A percentile compares a stretch with the other conserved stretches of the same genome.
Evolutionary conservation across 1,284 basidiomycete genomes (phyloP).

Genomic region (Ceratobasidium sp.): DNA sequence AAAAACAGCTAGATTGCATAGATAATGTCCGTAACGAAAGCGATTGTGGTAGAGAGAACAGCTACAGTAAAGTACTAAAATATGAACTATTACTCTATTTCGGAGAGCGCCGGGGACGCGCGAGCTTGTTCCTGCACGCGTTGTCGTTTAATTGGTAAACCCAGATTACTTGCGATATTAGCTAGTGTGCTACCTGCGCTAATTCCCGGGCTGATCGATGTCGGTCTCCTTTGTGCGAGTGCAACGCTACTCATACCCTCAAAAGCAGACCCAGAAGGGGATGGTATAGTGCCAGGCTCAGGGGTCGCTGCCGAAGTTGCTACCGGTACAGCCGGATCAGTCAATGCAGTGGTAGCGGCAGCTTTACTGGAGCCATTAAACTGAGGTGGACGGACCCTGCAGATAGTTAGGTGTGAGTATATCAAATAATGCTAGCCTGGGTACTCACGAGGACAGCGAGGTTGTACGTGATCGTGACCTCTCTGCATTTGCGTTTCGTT

Average conservation of each 20-base stretch:
- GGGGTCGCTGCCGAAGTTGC: conserved; percentile 49
- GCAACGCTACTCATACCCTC: conserved; percentile 40
- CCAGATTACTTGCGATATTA: conserved; percentile 69
- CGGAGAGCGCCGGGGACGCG: conserved; percentile 32
- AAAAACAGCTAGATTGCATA: conserved; percentile 5
- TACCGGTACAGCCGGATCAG: conserved; percentile 58
- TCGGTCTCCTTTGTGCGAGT: conserved; percentile 33
- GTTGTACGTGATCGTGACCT: conserved; percentile 35
- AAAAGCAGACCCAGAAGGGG: conserved; percentile 41
- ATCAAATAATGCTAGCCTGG: background rate
- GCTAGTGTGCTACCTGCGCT: conserved; percentile 57
- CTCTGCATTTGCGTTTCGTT: conserved; percentile 22
- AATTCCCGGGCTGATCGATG: conserved; percentile 34
- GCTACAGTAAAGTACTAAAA: conserved; percentile 3
- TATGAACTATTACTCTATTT: conserved; percentile 29
- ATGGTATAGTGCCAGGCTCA: conserved; percentile 34
- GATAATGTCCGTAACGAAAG: conserved; percentile 4
- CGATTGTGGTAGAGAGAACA: background rate
- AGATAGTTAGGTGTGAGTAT: background rate
- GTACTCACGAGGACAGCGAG: conserved; percentile 41
- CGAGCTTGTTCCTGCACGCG: conserved; percentile 15
- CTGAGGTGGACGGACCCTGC: conserved; percentile 54
- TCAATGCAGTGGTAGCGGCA: conserved; percentile 68
- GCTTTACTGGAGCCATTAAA: conserved; percentile 57
- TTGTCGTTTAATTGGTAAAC: conserved; percentile 46